These are phyloP conservation scores for Ceratobasidium sp. DNA, from an alignment of 1,284 basidiomycete species.

Conservation along the genomic window DNA sequence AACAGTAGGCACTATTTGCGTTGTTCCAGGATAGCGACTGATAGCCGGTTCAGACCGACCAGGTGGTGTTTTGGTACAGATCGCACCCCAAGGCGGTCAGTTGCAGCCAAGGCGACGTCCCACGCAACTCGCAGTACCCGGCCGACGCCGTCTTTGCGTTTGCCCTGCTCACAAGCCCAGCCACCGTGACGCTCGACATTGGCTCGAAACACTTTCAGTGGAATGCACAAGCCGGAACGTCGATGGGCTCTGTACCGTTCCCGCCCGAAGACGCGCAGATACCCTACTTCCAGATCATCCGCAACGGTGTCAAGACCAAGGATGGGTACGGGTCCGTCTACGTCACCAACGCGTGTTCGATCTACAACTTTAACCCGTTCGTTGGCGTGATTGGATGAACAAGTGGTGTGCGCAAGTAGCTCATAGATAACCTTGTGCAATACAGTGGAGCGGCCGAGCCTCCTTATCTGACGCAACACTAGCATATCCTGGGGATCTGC, in stretches of 20 bases:
- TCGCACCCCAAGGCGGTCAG: conserved; percentile 54
- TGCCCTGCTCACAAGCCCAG: conserved; percentile 54
- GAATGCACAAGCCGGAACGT: conserved; percentile 54
- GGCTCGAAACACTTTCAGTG: conserved; percentile 54
- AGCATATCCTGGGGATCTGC: background rate
- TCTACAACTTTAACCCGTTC: conserved; percentile 45
- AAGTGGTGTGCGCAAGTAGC: background rate
- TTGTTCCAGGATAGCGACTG: background rate
- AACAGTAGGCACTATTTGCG: conserved; percentile 27
- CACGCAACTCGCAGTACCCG: conserved; percentile 56
- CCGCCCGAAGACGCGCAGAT: conserved; percentile 55
- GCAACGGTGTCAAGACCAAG: conserved; percentile 52
- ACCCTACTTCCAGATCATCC: conserved; percentile 55
- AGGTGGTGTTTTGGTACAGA: conserved; percentile 58
- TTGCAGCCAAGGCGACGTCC: conserved; percentile 54
- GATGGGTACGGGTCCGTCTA: conserved; percentile 54
- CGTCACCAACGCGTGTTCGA: conserved; percentile 48
- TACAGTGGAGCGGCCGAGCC: background rate
- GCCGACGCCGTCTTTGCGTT: conserved; percentile 57
- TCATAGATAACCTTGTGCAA: background rate
- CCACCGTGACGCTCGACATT: conserved; percentile 55
- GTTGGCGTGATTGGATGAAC: conserved; percentile 36
- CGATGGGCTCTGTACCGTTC: conserved; percentile 57
- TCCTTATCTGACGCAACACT: background rate
- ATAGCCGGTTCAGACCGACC: conserved; percentile 49